A percentile compares a stretch with the other conserved stretches of the same genome.
phyloP scores from a whole-genome alignment of 2,329 filamentous ascomycete genomes.

The Beauveria scarabaeidicola region DNA sequence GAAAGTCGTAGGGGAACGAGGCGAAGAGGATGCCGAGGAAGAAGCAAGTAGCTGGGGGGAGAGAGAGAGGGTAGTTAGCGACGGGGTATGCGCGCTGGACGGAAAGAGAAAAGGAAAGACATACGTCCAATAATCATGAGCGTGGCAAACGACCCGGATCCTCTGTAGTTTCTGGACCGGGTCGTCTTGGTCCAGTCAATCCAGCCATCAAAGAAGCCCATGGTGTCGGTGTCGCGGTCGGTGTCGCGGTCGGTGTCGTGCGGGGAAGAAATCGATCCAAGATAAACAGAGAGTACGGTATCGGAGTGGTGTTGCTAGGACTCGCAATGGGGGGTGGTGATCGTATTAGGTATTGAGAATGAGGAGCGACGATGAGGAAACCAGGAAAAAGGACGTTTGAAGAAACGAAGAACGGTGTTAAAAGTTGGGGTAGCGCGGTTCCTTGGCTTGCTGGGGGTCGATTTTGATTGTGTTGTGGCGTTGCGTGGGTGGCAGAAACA shows the following conservation, averaged over 20 bases:
- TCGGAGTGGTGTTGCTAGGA: neutral
- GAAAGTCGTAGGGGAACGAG: conserved; percentile 91
- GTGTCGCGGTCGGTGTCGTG: neutral
- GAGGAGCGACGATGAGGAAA: neutral
- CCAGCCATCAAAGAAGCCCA: conserved; percentile 18
- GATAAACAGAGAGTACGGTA: neutral
- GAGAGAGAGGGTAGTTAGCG: conserved; percentile 8
- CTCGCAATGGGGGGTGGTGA: neutral
- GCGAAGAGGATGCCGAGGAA: conserved; percentile 98
- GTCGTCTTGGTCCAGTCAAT: conserved; percentile 51
- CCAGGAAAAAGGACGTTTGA: neutral
- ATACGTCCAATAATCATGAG: conserved; percentile 94
- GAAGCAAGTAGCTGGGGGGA: conserved; percentile 69
- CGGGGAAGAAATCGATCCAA: neutral
- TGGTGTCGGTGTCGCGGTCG: neutral
- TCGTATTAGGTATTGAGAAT: neutral
- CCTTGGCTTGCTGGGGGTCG: neutral
- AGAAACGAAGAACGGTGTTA: neutral
- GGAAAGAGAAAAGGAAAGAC: conserved; percentile 28
- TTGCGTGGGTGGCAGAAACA: neutral
- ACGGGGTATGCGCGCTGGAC: neutral
- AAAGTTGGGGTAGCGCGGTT: neutral
- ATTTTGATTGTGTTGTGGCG: neutral
- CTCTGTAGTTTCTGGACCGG: conserved; percentile 48
- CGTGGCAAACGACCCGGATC: conserved; percentile 74